A percentile compares a stretch with the other conserved stretches of the same genome.
Conservation (phyloP, 1,284 basidiomycete genomes). For the Marasmius tenuissimus region DNA sequence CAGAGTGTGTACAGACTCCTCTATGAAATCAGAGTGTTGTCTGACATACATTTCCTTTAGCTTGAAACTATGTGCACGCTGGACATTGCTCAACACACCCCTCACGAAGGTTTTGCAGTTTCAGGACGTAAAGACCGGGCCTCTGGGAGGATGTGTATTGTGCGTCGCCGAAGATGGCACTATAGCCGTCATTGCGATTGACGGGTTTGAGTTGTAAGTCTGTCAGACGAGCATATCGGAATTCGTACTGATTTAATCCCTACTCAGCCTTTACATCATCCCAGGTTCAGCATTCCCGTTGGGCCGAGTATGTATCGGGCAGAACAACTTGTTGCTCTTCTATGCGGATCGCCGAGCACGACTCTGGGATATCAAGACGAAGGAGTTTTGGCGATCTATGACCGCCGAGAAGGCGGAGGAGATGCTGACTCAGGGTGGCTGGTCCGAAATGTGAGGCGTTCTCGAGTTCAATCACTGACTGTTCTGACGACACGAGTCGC, state of each 20-base stretch:
- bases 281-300: constrained; percentile 76
- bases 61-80: constrained; percentile 63
- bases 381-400: constrained; percentile 87
- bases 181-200: constrained; percentile 76
- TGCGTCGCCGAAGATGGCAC: constrained; percentile 82
- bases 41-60: constrained; percentile 38
- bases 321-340: constrained; percentile 73
- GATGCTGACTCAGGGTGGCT: constrained; percentile 66
- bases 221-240: constrained; percentile 3
- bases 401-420: constrained; percentile 75
- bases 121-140: constrained; percentile 54
- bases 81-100: constrained; percentile 69
- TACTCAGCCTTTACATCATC: constrained; percentile 67
- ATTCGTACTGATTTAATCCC: constrained; percentile 11
- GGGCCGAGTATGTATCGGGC: constrained; percentile 63
- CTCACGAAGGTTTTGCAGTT: constrained; percentile 61
- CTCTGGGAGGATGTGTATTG: constrained; percentile 69
- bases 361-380: constrained; percentile 85
- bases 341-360: constrained; percentile 81
- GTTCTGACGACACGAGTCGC: not conserved
- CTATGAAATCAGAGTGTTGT: not conserved
- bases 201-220: constrained; percentile 74
- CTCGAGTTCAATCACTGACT: not conserved
- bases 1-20: constrained; percentile 40
- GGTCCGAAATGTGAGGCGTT: constrained; percentile 64